Conservation (phyloP, 2,329 filamentous ascomycete species). For the Verticillium albo-atrum region DNA sequence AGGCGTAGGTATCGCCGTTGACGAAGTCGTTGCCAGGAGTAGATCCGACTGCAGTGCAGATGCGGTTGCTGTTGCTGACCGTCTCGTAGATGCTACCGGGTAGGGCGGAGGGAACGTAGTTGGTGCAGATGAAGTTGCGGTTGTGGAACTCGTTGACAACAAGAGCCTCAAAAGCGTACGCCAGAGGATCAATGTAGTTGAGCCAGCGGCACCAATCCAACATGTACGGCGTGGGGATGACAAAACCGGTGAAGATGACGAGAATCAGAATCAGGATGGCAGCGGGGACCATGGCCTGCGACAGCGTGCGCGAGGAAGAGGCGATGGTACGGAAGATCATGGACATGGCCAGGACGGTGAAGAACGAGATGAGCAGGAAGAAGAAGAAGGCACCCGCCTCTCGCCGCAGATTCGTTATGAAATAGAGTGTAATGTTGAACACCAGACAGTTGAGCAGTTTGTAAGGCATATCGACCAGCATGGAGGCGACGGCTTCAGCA, state of each 20-base stretch:
- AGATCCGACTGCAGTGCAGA: slow-evolving; percentile 45
- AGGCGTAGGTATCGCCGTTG: slow-evolving; percentile 42
- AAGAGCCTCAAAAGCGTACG: slow-evolving; percentile 75
- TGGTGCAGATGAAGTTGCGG: slow-evolving; percentile 51
- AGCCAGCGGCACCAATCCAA: slow-evolving; percentile 79
- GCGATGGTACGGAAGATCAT: slow-evolving; percentile 83
- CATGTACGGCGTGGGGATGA: slow-evolving; percentile 65
- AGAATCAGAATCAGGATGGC: slow-evolving; percentile 60
- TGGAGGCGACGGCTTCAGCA: slow-evolving; percentile 81
- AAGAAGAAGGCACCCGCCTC: slow-evolving; percentile 78
- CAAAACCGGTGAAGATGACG: slow-evolving; percentile 68
- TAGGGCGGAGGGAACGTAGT: slow-evolving; percentile 35
- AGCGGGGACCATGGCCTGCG: slow-evolving; percentile 58
- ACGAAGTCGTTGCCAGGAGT: slow-evolving; percentile 38
- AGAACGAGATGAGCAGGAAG: slow-evolving; percentile 73
- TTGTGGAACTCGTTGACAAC: slow-evolving; percentile 79
- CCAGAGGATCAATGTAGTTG: slow-evolving; percentile 73
- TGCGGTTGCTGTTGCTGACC: slow-evolving; percentile 21
- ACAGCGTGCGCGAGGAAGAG: slow-evolving; percentile 67
- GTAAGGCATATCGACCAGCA: slow-evolving; percentile 81
- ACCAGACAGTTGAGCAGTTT: slow-evolving; percentile 69
- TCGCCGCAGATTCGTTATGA: slow-evolving; percentile 77
- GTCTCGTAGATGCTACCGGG: slow-evolving; percentile 19
- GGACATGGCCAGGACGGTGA: slow-evolving; percentile 72
- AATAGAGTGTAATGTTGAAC: slow-evolving; percentile 81